Base-by-base conservation (phyloP, 176 grass and related monocot genomes). In the Oryza brachyantha region DNA sequence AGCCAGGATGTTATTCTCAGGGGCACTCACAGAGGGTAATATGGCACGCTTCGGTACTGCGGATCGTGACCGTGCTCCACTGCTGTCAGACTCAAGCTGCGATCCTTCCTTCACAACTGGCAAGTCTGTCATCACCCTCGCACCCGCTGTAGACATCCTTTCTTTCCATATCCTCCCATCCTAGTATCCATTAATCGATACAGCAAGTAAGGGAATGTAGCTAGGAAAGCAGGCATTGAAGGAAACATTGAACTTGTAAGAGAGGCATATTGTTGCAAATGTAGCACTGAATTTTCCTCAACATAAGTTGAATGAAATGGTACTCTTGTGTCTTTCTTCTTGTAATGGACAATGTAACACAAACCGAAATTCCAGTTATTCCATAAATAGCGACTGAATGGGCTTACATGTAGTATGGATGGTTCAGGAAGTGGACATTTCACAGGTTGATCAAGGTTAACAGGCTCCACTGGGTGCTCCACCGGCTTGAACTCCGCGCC, bases 111-210 rank as follows among this genome's bases (percentile, higher is more conserved):
- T 87, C 65, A 99, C 90, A 0, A 99, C 88, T 0, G 88, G 88
- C 69, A 99, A 66, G 62, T 99, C 92, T 0, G 87, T 80, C 77
- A 81, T 92, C 54, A 76, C 60, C 61, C 84, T 90, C 3, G 74
- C 32, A 39, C 92, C 76, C 17, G 32, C 83, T 55, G 91, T 88
- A 76, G 89, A 83, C 83, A 92, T 88, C 61, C 90, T 92, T 57
- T 94, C 95, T 77, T 94, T 94, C 95, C 95, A 94, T 82, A 86
- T 79, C 52, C 85, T 92, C 50, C 89, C 95, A 85, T 98, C 95
- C 95, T 98, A 77, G 42, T 29, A 90, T 77, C 22, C 79, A 81
- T 65, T 36, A 84, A 58, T 5, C 19, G 63, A 25, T 21, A 29
- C 68, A 69, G 36, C 16, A 29, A 73, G 2, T 26, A 61, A 74